Conservation (phyloP, 306 rosid genomes). For the Ochetophila trinervis region DNA sequence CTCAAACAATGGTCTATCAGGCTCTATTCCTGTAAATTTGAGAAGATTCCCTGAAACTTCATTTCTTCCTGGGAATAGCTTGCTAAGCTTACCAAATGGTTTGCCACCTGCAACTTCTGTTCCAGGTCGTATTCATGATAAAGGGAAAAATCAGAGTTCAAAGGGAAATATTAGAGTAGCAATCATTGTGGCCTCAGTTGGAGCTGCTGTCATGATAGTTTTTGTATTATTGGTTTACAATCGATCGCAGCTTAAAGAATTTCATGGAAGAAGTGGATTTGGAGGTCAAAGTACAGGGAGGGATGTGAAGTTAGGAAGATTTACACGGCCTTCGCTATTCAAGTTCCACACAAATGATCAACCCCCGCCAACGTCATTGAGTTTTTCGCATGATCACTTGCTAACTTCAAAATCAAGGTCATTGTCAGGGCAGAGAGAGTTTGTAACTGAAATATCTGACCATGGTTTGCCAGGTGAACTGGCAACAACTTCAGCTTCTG, state of each 20-base stretch:
- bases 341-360: conserved; percentile 62
- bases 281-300: conserved; percentile 55
- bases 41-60: conserved; percentile 54
- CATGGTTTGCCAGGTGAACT: conserved; percentile 50
- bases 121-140: conserved; percentile 35
- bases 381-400: conserved; percentile 89
- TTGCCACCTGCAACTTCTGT: conserved; percentile 36
- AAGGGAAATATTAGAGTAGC: conserved; percentile 77
- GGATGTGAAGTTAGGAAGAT: conserved; percentile 66
- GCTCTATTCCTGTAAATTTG: conserved; percentile 67
- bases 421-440: conserved; percentile 71
- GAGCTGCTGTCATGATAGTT: conserved; percentile 84
- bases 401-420: conserved; percentile 74
- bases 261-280: conserved; percentile 67
- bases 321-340: conserved; percentile 68
- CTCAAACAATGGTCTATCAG: conserved; percentile 77
- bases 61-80: conserved; percentile 74
- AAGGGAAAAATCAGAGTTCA: conserved; percentile 39
- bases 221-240: conserved; percentile 88
- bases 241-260: conserved; percentile 70
- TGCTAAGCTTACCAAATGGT: conserved; percentile 37
- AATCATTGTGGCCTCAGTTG: conserved; percentile 85
- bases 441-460: conserved; percentile 62
- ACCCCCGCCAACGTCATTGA: conserved; percentile 61
- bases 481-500: conserved; percentile 58